Evolutionary conservation across 2,329 filamentous ascomycete species (phyloP), one percentile per base, ranked within the genome.

Genomic region (Zasmidium citrigriseum): DNA sequence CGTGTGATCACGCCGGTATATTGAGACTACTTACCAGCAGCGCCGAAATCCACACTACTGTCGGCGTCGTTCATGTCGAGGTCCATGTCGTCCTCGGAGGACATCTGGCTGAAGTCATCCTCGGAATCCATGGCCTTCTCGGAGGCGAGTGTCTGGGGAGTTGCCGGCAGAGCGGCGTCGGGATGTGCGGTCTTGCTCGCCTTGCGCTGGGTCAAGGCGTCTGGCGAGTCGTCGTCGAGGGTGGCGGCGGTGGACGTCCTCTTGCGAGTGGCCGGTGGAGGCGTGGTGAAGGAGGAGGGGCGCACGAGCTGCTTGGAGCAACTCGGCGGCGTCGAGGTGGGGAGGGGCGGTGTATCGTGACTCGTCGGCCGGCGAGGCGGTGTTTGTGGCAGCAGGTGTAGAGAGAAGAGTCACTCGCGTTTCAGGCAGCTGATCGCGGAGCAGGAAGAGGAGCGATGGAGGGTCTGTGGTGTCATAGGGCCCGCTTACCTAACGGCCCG

Each of bases 61-160:
- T 89, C 60, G 18, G 58, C 64, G 68, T 93, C 90, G 67, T 89
- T 59, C 47, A 58, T 48, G 68, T 92, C 89, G 63, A 89, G 84
- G 24, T 65, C 66, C 22, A 64, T 61, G 38, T 66, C 83, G 60
- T 85, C 84, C 64, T 90, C 88, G 71, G 89, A 96, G 45, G 90
- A 93, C 68, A 88, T 82, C 71, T 87, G 86, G 68, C 90, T 89
- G 75, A 93, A 93, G 60, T 97, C 93, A 71, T 97, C 92, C 69
- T 98, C 93, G 9, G 93, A 97, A 78, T 96, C 92, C 93, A 97
- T 97, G 64, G 80, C 84, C 51, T 66, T 69, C 55, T 69, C 77
- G 34, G 78, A 80, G 62, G 61, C 75, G 67, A 67, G 69, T 54
- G 63, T 72, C 67, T 72, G 83, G 21, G 86, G 85, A 44, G 84